A percentile compares a stretch with the other conserved stretches of the same genome.
Evolutionary conservation across 2,329 filamentous ascomycete species (phyloP).

Genomic region (Colletotrichum phormii): DNA sequence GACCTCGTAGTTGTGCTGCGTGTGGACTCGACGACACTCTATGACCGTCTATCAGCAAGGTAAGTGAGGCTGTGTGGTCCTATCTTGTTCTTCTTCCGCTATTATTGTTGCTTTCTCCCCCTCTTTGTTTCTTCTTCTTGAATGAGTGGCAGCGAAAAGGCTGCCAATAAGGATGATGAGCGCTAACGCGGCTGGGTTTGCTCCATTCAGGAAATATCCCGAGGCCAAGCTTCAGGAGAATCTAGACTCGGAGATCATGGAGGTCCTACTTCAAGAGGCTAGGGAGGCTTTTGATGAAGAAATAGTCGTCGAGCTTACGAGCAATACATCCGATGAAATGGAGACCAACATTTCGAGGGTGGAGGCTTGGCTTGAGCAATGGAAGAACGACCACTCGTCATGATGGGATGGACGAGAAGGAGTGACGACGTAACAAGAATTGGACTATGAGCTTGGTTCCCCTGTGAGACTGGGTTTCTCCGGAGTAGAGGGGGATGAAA

Average conservation of each 20-base stretch:
- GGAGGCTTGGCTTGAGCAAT: conserved; percentile 82
- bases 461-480: not conserved
- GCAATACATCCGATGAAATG: conserved; percentile 85
- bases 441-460: not conserved
- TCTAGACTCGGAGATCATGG: conserved; percentile 97
- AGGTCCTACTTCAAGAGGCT: conserved; percentile 91
- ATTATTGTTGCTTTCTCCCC: not conserved
- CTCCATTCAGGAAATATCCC: conserved; percentile 73
- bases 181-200: not conserved
- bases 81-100: not conserved
- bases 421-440: not conserved
- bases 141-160: not conserved
- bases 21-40: conserved; percentile 82
- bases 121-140: not conserved
- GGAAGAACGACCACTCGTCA: conserved; percentile 71
- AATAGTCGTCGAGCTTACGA: conserved; percentile 89
- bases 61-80: conserved; percentile 47
- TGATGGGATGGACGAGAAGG: conserved; percentile 40
- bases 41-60: conserved; percentile 84
- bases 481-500: not conserved
- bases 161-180: not conserved
- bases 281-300: conserved; percentile 86
- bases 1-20: conserved; percentile 94
- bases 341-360: conserved; percentile 90
- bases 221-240: conserved; percentile 95